Conservation (phyloP, 805 yeast species). For the Wickerhamomyces kurtzmanii region DNA sequence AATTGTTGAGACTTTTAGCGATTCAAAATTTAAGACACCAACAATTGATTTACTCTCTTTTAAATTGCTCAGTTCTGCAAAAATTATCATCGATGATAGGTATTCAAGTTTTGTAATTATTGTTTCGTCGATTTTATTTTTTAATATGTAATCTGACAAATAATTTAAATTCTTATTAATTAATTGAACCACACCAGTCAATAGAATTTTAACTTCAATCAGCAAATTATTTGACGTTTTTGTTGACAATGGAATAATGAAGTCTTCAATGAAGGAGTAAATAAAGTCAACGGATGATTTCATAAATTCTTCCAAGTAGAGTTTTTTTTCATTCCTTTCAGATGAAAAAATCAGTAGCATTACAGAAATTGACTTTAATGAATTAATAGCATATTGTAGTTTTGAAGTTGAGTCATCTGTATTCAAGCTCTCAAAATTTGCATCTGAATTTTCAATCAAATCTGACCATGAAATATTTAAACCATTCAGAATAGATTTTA, state of each 20-base stretch:
- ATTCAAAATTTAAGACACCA: conserved; percentile 14
- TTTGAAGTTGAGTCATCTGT: too few species aligned
- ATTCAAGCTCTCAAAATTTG: conserved; percentile 1
- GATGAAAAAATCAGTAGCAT: conserved; percentile 31
- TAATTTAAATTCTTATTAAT: conserved; percentile 8
- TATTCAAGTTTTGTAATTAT: conserved; percentile 52
- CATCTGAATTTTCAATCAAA: conserved; percentile 4
- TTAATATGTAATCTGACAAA: conserved; percentile 10
- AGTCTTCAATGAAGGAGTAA: conserved; percentile 21
- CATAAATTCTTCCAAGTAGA: conserved; percentile 36
- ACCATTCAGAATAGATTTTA: conserved; percentile 16
- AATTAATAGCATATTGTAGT: conserved; percentile 5
- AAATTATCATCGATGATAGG: conserved; percentile 30
- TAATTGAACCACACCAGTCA: conserved; percentile 2
- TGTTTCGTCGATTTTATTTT: conserved; percentile 32
- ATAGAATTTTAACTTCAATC: conserved; percentile 1
- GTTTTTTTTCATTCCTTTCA: conserved; percentile 27
- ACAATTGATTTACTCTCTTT: too few species aligned
- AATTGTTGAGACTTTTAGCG: conserved; percentile 16
- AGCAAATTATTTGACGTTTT: conserved; percentile 3
- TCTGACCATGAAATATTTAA: conserved; percentile 12
- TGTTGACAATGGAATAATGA: conserved; percentile 13
- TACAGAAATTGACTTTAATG: conserved; percentile 13
- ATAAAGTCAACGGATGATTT: conserved; percentile 29
- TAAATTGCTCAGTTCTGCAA: too few species aligned